phyloP scores from a whole-genome alignment of 73 alveolate species.

The Tetrahymena elliotti region DNA sequence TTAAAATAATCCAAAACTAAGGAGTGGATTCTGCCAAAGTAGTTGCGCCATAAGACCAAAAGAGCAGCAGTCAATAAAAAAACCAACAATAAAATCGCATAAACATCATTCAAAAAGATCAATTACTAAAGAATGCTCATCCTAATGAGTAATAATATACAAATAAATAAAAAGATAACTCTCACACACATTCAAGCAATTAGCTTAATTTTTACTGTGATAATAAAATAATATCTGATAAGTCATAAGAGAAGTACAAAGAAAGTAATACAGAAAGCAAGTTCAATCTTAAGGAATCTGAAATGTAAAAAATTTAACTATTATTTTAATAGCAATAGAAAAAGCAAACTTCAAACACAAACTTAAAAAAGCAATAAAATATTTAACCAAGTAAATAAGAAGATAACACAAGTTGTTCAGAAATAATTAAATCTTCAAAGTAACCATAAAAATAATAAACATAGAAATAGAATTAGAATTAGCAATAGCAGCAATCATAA shows the following conservation, averaged over 20 bases:
- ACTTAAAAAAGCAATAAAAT: background rate
- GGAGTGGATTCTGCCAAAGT: background rate
- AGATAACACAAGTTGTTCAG: background rate
- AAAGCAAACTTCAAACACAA: background rate
- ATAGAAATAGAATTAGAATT: too few relatives aligned
- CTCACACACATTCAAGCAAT: background rate
- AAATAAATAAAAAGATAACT: background rate
- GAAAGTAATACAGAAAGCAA: background rate
- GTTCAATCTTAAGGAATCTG: background rate
- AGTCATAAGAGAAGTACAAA: background rate
- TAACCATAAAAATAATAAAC: too few relatives aligned
- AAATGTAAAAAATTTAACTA: background rate
- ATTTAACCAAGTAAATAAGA: background rate
- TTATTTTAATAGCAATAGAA: background rate
- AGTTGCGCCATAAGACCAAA: background rate
- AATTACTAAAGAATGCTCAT: background rate
- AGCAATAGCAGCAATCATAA: too few relatives aligned
- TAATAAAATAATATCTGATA: background rate
- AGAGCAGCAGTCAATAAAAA: background rate
- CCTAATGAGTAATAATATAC: too few relatives aligned
- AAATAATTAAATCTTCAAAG: too few relatives aligned
- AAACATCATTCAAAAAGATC: background rate
- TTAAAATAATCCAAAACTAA: background rate
- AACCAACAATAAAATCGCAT: background rate
- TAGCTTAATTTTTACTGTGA: background rate